Evolutionary conservation across 495 filamentous ascomycete genomes (phyloP).

Genomic region (Choiromyces venosus): DNA sequence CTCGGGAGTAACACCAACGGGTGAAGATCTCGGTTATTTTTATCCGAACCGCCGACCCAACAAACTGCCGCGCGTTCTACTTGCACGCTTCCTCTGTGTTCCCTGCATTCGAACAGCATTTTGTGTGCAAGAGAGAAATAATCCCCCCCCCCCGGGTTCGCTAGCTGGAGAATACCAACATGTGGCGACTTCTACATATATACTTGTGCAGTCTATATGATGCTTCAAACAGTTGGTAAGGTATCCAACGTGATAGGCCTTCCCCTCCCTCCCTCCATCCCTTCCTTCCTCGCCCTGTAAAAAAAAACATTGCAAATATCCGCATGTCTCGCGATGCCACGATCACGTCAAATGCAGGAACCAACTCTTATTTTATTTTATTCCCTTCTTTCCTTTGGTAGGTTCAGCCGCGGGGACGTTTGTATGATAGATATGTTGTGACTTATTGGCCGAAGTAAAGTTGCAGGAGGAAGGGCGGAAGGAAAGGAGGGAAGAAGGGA

Average conservation of each 20-base stretch:
- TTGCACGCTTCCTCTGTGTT: too few species aligned
- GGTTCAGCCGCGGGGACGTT: not conserved
- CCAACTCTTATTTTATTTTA: not conserved
- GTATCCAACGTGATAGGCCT: not conserved
- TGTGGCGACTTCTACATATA: not conserved
- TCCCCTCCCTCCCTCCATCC: too few species aligned
- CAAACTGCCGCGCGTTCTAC: not conserved
- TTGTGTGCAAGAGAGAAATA: not conserved
- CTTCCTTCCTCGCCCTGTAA: too few species aligned
- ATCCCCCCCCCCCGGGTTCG: not conserved
- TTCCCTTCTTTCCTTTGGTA: not conserved
- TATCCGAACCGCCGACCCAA: not conserved
- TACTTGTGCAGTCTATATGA: not conserved
- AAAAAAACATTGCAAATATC: not conserved
- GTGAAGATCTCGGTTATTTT: not conserved
- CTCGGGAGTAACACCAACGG: not conserved
- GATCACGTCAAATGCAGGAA: not conserved
- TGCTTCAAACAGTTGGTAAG: not conserved
- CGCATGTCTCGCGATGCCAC: not conserved
- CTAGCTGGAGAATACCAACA: not conserved
- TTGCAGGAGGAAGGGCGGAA: not conserved
- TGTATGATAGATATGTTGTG: not conserved
- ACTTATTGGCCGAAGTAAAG: not conserved
- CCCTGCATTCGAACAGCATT: too few species aligned
- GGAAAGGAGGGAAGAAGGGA: not conserved